Evolutionary conservation across 2,329 filamentous ascomycete genomes (phyloP).

Genomic region (Phoma sp.): DNA sequence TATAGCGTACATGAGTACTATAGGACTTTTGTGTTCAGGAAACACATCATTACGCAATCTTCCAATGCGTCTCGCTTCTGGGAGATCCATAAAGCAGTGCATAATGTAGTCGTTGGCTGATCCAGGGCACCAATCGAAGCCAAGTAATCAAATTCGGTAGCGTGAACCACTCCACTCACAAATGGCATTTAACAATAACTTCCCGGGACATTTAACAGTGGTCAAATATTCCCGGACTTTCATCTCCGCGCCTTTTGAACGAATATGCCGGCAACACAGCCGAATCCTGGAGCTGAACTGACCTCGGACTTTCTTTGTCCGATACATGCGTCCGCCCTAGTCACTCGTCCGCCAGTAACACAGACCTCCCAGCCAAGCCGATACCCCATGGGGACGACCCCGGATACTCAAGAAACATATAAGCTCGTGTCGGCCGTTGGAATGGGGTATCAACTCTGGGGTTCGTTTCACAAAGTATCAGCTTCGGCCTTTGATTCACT

Average conservation of each 20-base stretch:
- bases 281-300: not conserved
- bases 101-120: too few species aligned
- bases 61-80: too few species aligned
- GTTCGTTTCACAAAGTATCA: too few species aligned
- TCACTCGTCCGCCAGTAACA: not conserved
- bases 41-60: too few species aligned
- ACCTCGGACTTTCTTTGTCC: slow-evolving; percentile 1
- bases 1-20: too few species aligned
- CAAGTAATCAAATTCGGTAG: not conserved
- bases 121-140: too few species aligned
- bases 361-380: not conserved
- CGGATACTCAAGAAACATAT: not conserved
- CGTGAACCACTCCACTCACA: not conserved
- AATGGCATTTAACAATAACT: not conserved
- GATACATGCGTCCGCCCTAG: not conserved
- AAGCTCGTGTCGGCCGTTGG: not conserved
- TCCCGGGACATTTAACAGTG: not conserved
- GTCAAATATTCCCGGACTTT: not conserved
- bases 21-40: too few species aligned
- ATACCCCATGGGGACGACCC: slow-evolving; percentile 9
- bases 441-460: not conserved
- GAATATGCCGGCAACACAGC: not conserved
- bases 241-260: not conserved
- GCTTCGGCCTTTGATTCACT: too few species aligned
- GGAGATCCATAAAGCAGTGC: not conserved